Base-by-base conservation (phyloP, 106 monocot species). In the Agapanthus africanus region DNA sequence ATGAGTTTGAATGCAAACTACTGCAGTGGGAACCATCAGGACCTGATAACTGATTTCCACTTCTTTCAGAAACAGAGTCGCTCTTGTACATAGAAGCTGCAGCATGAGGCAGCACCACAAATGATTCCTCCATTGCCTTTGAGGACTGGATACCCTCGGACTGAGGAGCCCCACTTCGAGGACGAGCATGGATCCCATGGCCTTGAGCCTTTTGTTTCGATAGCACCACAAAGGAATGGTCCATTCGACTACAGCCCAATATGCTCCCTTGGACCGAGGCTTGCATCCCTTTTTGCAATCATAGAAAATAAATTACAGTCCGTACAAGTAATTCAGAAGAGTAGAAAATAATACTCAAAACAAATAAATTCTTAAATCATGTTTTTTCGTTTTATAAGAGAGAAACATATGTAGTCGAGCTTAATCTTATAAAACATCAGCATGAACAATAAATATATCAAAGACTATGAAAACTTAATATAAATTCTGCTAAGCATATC, bases 81-180 rank as follows among this genome's bases (percentile, higher is more conserved):
- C 76, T 71, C 34, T 86, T 89, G 68, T 92, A 93, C 82, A 92
- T 87, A 21, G 92, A 99, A 32, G 92, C 92, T 27, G 84, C 86
- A 62, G 99, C 73, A 71, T 78, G 90, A 15, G 99, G 92, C 37
- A 93, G 65, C 59, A 99, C 83, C 11, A 99, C 81, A 71, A 81
- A 93, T 6, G 93, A 93, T 23, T 87, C 92, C 72, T 99, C 99
- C 57, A 93, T 87, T 28, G 70, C 76, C 71, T 76, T 89, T 36
- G 74, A 63, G 11, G 79, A 39, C 11, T 71, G 74, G 61, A 13
- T 69, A 36, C 60, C 63, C 22, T 74, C 84, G 0, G 62, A 11
- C 11, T 78, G 84, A 13, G 47, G 39, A 15, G 70, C 40, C 10
- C 68, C 77, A 59, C 66, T 74, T 38, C 73, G 78, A 59, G 84